phyloP scores from a whole-genome alignment of 257 asterid genomes.

The Phtheirospermum japonicum region DNA sequence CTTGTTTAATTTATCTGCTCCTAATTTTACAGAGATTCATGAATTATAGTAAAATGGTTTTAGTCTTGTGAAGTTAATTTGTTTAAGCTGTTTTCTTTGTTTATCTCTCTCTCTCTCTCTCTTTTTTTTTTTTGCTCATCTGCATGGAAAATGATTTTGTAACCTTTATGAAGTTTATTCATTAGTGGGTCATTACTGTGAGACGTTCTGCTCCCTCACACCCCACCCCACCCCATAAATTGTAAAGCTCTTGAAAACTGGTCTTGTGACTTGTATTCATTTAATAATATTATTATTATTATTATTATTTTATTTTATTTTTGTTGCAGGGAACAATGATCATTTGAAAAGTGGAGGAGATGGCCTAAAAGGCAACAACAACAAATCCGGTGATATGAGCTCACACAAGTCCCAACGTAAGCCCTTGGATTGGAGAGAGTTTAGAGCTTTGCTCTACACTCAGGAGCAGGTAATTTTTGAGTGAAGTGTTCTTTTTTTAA shows the following conservation, averaged over 20 bases:
- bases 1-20: not conserved
- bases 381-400: constrained; percentile 47
- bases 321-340: constrained; percentile 44
- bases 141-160: no score
- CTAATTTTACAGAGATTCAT: not conserved
- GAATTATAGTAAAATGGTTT: not conserved
- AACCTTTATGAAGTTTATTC: no score
- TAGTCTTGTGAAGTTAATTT: not conserved
- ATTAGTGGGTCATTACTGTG: no score
- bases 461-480: constrained; percentile 67
- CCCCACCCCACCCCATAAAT: no score
- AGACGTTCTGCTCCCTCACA: no score
- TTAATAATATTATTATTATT: constrained; percentile 18
- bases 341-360: constrained; percentile 45
- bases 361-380: constrained; percentile 13
- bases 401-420: constrained; percentile 51
- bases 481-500: no score
- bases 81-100: not conserved
- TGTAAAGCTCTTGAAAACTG: not conserved
- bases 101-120: no score
- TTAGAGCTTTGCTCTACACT: constrained; percentile 62
- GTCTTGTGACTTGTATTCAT: not conserved
- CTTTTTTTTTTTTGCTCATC: no score
- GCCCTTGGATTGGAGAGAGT: constrained; percentile 72
- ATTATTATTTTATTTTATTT: no score